A percentile compares a stretch with the other conserved stretches of the same genome.
Conservation (phyloP, 1,284 basidiomycete genomes). For the Polyporus tsugae region DNA sequence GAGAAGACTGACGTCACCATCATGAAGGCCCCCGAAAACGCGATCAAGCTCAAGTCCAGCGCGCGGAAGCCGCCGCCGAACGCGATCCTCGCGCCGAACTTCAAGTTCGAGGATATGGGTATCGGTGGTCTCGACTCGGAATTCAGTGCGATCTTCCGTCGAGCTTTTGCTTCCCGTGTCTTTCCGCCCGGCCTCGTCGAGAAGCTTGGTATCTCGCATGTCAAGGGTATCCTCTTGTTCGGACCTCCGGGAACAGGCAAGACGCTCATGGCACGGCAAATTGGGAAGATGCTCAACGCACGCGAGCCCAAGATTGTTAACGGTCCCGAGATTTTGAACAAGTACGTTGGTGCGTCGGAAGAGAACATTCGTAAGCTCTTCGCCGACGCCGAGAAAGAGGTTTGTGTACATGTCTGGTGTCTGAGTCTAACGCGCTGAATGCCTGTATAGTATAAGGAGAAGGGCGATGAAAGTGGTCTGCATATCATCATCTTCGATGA, state of each 20-base stretch:
- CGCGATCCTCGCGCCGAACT: conserved; percentile 97
- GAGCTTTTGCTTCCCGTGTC: conserved; percentile 97
- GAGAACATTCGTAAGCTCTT: conserved; percentile 99
- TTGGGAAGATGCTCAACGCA: conserved; percentile 99
- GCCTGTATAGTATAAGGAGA: conserved; percentile 85
- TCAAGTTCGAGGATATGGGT: conserved; percentile 99
- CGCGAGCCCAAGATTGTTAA: conserved; percentile 99
- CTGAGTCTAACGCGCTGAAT: conserved; percentile 2
- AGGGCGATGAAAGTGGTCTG: conserved; percentile 97
- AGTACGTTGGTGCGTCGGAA: conserved; percentile 98
- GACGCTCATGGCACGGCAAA: conserved; percentile 97
- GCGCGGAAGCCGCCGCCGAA: conserved; percentile 92
- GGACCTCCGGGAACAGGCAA: conserved; percentile 99
- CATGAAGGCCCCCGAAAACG: conserved; percentile 82
- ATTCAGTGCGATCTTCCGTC: conserved; percentile 97
- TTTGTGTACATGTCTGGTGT: conserved; percentile 40
- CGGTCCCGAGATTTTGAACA: conserved; percentile 97
- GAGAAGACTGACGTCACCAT: conserved; percentile 92
- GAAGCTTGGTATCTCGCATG: conserved; percentile 98
- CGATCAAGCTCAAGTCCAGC: conserved; percentile 93
- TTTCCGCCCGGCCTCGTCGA: conserved; percentile 98
- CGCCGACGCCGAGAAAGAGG: conserved; percentile 97
- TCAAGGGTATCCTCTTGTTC: conserved; percentile 96
- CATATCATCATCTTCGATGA: conserved; percentile 99
- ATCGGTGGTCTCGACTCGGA: conserved; percentile 98